A percentile compares a stretch with the other conserved stretches of the same genome.
Evolutionary conservation across 2,329 filamentous ascomycete species (phyloP).

Genomic region (Knufia petricola): DNA sequence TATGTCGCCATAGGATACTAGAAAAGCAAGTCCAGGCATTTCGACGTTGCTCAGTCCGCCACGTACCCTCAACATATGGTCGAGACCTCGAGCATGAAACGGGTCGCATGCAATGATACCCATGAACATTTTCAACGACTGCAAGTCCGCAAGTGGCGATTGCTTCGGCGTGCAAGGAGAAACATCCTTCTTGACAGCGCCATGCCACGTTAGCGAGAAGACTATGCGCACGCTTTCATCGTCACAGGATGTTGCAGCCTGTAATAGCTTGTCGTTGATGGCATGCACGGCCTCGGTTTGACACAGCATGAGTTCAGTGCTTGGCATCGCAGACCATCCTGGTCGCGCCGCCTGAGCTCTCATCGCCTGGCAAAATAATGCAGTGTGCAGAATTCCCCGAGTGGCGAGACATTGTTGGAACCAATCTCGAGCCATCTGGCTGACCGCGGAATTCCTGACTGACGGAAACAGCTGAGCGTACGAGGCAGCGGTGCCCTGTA

Average conservation of each 20-base stretch:
- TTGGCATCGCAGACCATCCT: constrained; percentile 9
- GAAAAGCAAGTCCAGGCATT: constrained; percentile 29
- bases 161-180: constrained; percentile 25
- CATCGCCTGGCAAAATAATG: constrained; percentile 17
- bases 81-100: constrained; percentile 28
- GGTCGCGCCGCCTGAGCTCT: constrained; percentile 12
- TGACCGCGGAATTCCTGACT: constrained; percentile 10
- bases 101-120: constrained; percentile 27
- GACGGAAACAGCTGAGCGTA: constrained; percentile 15
- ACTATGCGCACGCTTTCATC: constrained; percentile 31
- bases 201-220: constrained; percentile 28
- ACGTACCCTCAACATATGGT: constrained; percentile 29
- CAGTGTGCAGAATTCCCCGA: constrained; percentile 17
- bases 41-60: constrained; percentile 31
- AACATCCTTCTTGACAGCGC: constrained; percentile 20
- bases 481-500: constrained; percentile 1
- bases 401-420: constrained; percentile 12
- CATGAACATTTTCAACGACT: constrained; percentile 32
- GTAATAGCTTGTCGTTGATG: constrained; percentile 28
- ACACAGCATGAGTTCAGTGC: constrained; percentile 14
- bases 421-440: constrained; percentile 15
- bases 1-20: constrained; percentile 26
- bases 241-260: constrained; percentile 26
- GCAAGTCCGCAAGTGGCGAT: constrained; percentile 28
- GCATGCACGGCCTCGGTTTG: constrained; percentile 28